phyloP scores from a whole-genome alignment of 1,284 basidiomycete genomes.

The Lignosus rhinocerotis region DNA sequence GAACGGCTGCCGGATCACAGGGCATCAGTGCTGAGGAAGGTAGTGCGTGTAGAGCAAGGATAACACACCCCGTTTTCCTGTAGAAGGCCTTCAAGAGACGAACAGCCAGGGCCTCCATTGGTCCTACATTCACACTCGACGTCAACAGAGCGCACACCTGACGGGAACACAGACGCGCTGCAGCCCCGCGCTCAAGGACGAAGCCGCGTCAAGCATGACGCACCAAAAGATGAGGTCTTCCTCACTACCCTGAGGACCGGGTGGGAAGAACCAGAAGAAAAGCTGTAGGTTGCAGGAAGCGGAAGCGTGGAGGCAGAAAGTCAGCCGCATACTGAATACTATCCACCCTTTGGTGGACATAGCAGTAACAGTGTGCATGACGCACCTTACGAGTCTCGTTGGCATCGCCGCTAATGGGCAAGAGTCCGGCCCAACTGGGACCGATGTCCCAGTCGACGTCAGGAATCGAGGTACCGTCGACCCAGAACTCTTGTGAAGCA shows the following conservation, averaged over 20 bases:
- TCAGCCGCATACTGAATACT: no score
- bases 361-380: not conserved
- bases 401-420: conserved; percentile 62
- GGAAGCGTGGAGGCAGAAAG: not conserved
- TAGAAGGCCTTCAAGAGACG: conserved; percentile 73
- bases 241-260: conserved; percentile 65
- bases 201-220: not conserved
- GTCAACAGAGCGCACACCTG: not conserved
- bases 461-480: conserved; percentile 67
- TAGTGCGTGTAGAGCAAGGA: not conserved
- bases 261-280: conserved; percentile 88
- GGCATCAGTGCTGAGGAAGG: not conserved
- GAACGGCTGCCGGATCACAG: conserved; percentile 51
- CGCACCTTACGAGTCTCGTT: conserved; percentile 67
- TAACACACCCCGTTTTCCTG: conserved; percentile 80
- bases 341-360: not conserved
- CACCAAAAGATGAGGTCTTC: conserved; percentile 79
- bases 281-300: conserved; percentile 43
- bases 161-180: no score
- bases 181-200: conserved; percentile 16
- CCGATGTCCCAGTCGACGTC: conserved; percentile 73
- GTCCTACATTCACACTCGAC: conserved; percentile 35
- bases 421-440: conserved; percentile 71
- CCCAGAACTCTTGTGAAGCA: conserved; percentile 61
- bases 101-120: conserved; percentile 61